These are phyloP conservation scores for Glonium stellatum DNA, from an alignment of 495 filamentous ascomycete species.

Conservation along the genomic window DNA sequence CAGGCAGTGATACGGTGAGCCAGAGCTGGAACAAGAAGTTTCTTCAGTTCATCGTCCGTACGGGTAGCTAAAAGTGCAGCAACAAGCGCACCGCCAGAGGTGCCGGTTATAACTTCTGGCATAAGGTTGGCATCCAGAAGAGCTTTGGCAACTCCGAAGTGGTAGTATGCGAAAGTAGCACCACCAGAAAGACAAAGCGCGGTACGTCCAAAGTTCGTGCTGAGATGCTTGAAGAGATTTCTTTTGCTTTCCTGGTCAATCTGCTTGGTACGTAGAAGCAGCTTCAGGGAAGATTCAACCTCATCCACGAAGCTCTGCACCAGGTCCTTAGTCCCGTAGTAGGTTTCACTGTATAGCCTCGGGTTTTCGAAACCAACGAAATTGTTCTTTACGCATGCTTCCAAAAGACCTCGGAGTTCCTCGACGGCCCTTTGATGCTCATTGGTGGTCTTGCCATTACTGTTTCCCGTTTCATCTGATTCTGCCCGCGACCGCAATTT, in stretches of 20 bases:
- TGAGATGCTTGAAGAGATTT: constrained; percentile 75
- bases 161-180: constrained; percentile 95
- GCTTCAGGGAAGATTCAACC: constrained; percentile 52
- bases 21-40: constrained; percentile 76
- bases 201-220: constrained; percentile 86
- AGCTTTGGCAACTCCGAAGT: constrained; percentile 88
- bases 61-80: constrained; percentile 82
- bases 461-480: constrained; percentile 38
- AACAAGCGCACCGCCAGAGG: constrained; percentile 86
- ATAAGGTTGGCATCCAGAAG: constrained; percentile 79
- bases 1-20: constrained; percentile 81
- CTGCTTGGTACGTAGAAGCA: constrained; percentile 59
- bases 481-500: constrained; percentile 52
- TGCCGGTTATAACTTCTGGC: constrained; percentile 92
- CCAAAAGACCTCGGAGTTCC: constrained; percentile 66
- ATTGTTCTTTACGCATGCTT: constrained; percentile 94
- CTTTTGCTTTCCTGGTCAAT: constrained; percentile 69
- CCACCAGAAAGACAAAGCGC: constrained; percentile 89
- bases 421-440: constrained; percentile 51
- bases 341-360: constrained; percentile 87
- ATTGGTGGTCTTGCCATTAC: constrained; percentile 13
- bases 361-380: constrained; percentile 95
- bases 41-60: constrained; percentile 82
- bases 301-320: constrained; percentile 89
- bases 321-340: constrained; percentile 89